Conservation (phyloP, 805 yeast species). For the Lipomyces yamanashiensis region DNA sequence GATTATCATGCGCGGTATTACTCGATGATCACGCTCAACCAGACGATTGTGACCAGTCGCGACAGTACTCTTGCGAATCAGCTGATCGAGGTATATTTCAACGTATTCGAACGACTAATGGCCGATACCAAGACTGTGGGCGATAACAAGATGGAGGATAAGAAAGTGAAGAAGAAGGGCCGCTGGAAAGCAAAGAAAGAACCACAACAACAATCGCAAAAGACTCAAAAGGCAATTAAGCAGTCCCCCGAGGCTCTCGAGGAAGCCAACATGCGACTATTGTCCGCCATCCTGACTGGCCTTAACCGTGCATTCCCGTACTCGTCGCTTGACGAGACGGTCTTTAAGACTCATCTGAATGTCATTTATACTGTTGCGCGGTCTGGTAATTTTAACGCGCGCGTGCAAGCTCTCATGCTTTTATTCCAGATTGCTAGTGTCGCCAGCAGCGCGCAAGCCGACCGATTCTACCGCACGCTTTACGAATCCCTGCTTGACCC, state of each 20-base stretch:
- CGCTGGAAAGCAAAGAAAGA: constrained; percentile 58
- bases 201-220: constrained; percentile 24
- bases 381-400: constrained; percentile 90
- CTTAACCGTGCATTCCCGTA: constrained; percentile 96
- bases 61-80: constrained; percentile 84
- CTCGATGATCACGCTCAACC: constrained; percentile 85
- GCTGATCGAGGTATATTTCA: constrained; percentile 81
- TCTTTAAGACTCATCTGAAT: constrained; percentile 72
- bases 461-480: constrained; percentile 80
- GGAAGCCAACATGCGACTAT: constrained; percentile 82
- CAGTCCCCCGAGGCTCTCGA: constrained; percentile 47
- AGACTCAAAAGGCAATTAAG: constrained; percentile 17
- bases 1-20: constrained; percentile 91
- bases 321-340: constrained; percentile 70
- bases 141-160: constrained; percentile 47
- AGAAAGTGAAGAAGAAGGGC: constrained; percentile 60
- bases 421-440: constrained; percentile 73
- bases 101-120: constrained; percentile 81
- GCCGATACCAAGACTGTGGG: constrained; percentile 63
- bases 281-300: constrained; percentile 91
- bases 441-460: constrained; percentile 51
- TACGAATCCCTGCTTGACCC: constrained; percentile 89
- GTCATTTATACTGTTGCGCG: constrained; percentile 89
- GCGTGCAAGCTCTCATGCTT: constrained; percentile 87
- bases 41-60: constrained; percentile 79